Evolutionary conservation across 208 protist genomes (phyloP).

Genomic region (Naegleria fowleri): DNA sequence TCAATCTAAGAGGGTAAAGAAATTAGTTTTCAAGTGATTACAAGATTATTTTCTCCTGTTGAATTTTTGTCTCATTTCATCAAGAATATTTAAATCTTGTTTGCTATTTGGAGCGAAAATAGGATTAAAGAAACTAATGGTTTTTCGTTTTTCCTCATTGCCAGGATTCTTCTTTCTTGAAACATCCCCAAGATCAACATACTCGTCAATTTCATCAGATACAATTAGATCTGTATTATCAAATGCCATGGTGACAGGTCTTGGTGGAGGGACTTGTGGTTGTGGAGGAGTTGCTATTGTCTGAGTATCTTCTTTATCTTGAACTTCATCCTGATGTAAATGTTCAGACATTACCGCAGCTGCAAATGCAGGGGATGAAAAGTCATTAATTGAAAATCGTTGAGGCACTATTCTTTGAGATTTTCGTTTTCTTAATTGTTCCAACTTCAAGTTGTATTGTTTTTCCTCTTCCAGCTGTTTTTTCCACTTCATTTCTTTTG

Average conservation of each 20-base stretch:
- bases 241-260: neutral
- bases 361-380: neutral
- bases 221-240: neutral
- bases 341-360: neutral
- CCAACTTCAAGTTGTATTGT: neutral
- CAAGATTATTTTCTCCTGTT: neutral
- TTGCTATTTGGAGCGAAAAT: neutral
- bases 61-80: neutral
- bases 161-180: neutral
- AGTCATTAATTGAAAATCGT: neutral
- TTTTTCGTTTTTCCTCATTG: neutral
- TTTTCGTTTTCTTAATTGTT: neutral
- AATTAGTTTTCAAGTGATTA: neutral
- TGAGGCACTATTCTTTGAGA: neutral
- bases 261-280: neutral
- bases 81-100: neutral
- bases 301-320: no score
- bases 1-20: neutral
- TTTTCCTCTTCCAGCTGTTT: neutral
- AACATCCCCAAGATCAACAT: neutral
- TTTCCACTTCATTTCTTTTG: neutral
- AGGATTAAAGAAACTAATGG: neutral
- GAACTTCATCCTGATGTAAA: no score
- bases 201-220: neutral
- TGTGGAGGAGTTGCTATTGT: neutral